These are phyloP conservation scores for Plasmopara halstedii DNA, from an alignment of 352 stramenopile species.

Conservation along the genomic window DNA sequence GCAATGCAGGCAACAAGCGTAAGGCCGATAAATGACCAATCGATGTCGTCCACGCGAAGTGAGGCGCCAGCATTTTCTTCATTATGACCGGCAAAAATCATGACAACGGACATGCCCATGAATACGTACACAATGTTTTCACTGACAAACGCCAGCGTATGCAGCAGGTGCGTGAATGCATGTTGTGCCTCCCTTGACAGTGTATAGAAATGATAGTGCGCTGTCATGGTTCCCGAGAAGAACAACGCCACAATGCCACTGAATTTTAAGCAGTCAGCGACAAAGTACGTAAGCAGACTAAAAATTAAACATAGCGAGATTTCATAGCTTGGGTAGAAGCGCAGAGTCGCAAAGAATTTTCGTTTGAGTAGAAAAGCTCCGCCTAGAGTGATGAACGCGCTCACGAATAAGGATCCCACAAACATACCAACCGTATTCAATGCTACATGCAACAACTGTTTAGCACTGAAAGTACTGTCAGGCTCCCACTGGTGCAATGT, in stretches of 20 bases:
- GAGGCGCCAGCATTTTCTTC: slow-evolving; percentile 47
- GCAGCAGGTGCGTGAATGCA: slow-evolving; percentile 78
- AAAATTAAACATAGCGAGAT: slow-evolving; percentile 84
- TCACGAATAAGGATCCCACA: slow-evolving; percentile 65
- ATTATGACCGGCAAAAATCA: slow-evolving; percentile 69
- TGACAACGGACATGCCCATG: slow-evolving; percentile 80
- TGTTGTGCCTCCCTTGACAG: slow-evolving; percentile 76
- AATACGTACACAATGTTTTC: slow-evolving; percentile 84
- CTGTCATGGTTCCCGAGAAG: slow-evolving; percentile 88
- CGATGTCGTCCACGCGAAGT: slow-evolving; percentile 69
- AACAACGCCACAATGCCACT: slow-evolving; percentile 92
- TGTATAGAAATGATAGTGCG: slow-evolving; percentile 84
- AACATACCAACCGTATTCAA: slow-evolving; percentile 74
- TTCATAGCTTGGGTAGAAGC: slow-evolving; percentile 80
- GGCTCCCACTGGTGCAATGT: slow-evolving; percentile 86
- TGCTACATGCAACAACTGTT: slow-evolving; percentile 52
- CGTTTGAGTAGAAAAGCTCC: slow-evolving; percentile 76
- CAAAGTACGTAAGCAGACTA: slow-evolving; percentile 80
- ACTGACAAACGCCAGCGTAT: slow-evolving; percentile 72
- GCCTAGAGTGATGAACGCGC: slow-evolving; percentile 55
- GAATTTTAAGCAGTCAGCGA: slow-evolving; percentile 66
- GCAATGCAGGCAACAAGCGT: slow-evolving; percentile 65
- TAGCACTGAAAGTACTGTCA: slow-evolving; percentile 54
- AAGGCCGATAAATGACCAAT: slow-evolving; percentile 74
- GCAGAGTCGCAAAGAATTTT: slow-evolving; percentile 57